Percentiles rank a stretch among this genome's conserved stretches.
These are phyloP conservation scores for Nakazawaea siamensis DNA, from an alignment of 805 yeast genomes.

Conservation along the genomic window DNA sequence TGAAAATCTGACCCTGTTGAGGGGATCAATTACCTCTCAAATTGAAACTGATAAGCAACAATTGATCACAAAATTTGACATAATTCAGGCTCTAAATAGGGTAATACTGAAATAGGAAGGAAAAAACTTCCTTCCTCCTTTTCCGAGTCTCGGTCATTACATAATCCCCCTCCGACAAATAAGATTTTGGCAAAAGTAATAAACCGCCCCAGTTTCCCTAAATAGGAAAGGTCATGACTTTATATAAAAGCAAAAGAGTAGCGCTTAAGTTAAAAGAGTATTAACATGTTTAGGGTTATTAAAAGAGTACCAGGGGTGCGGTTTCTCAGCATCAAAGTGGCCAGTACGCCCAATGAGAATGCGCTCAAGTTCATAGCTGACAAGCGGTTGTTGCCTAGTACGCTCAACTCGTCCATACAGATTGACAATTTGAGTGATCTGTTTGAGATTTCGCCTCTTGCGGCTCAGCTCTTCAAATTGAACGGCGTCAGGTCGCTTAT, in stretches of 20 bases:
- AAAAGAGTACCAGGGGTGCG: conserved; percentile 2
- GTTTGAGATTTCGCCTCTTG: conserved; percentile 52
- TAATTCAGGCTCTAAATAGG: conserved; percentile 3
- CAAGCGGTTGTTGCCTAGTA: conserved; percentile 35
- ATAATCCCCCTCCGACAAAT: conserved; percentile 5
- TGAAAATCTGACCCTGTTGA: conserved; percentile 1
- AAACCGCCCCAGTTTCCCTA: conserved; percentile 4
- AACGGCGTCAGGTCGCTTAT: conserved; percentile 63
- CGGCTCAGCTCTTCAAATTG: conserved; percentile 47
- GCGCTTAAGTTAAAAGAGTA: too few relatives aligned
- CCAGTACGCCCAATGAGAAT: conserved; percentile 65
- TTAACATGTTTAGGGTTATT: neutral
- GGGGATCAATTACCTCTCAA: conserved; percentile 1
- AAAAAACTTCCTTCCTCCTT: neutral
- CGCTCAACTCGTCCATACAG: conserved; percentile 37
- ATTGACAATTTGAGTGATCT: conserved; percentile 47
- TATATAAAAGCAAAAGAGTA: neutral
- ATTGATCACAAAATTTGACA: conserved; percentile 3
- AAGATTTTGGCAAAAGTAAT: neutral
- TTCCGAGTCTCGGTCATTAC: conserved; percentile 10
- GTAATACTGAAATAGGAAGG: too few relatives aligned
- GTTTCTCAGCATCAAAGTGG: conserved; percentile 29
- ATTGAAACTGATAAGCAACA: neutral
- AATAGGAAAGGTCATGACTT: conserved; percentile 2
- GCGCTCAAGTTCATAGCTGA: conserved; percentile 62